Percentiles rank a stretch among this genome's conserved stretches.
phyloP scores from a whole-genome alignment of 2,329 filamentous ascomycete genomes.

The Phyllosticta ampelicida region DNA sequence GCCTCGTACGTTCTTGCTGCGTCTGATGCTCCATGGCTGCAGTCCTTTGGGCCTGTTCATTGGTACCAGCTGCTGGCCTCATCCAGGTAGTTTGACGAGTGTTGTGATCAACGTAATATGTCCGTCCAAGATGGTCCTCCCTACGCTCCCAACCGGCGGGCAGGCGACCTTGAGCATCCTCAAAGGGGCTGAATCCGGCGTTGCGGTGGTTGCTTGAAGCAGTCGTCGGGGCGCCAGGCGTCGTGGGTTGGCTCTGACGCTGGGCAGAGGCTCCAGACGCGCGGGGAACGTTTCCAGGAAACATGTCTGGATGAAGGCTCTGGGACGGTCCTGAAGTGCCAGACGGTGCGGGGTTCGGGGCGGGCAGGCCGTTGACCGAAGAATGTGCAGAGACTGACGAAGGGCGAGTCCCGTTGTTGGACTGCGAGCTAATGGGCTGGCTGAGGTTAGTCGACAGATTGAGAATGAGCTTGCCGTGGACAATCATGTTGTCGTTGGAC shows the following conservation, averaged over 20 bases:
- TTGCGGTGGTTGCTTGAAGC: slow-evolving; percentile 19
- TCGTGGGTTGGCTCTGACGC: slow-evolving; percentile 20
- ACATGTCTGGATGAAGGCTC: slow-evolving; percentile 28
- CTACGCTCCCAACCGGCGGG: slow-evolving; percentile 92
- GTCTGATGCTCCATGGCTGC: slow-evolving; percentile 78
- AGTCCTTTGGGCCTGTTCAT: slow-evolving; percentile 62
- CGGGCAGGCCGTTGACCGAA: slow-evolving; percentile 28
- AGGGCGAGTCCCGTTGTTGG: slow-evolving; percentile 6
- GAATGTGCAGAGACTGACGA: slow-evolving; percentile 22
- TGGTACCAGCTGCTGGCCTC: slow-evolving; percentile 69
- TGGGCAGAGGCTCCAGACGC: slow-evolving; percentile 18
- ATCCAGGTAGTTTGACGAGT: slow-evolving; percentile 96
- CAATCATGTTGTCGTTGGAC: slow-evolving; percentile 93
- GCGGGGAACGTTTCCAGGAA: slow-evolving; percentile 22
- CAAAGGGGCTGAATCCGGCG: slow-evolving; percentile 72
- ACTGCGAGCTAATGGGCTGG: slow-evolving; percentile 43
- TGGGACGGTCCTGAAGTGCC: slow-evolving; percentile 15
- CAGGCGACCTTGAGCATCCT: slow-evolving; percentile 86
- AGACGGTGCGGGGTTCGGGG: slow-evolving; percentile 10
- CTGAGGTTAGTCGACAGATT: slow-evolving; percentile 88
- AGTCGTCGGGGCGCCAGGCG: slow-evolving; percentile 20
- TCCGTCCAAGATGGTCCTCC: slow-evolving; percentile 88
- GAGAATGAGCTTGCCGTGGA: slow-evolving; percentile 94
- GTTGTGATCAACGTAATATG: slow-evolving; percentile 98
- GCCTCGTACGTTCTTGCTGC: slow-evolving; percentile 81